A percentile compares a stretch with the other conserved stretches of the same genome.
Conservation (phyloP, 164 flowering plant species). For the Kalanchoe fedtschenkoi region DNA sequence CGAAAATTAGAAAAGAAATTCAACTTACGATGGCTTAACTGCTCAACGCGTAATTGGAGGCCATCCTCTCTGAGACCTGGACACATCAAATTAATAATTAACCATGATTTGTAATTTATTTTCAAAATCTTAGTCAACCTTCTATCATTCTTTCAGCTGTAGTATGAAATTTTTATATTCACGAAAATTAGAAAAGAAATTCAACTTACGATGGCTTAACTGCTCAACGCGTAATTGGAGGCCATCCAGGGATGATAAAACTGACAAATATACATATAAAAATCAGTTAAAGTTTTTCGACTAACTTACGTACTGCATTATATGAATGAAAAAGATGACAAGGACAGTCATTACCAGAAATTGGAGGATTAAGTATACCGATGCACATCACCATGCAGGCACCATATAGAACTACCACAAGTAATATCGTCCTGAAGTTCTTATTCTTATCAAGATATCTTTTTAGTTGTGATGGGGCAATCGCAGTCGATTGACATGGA, state of each 20-base stretch:
- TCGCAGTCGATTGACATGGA: constrained; percentile 16
- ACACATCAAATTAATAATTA: too few relatives aligned
- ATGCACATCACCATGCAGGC: constrained; percentile 43
- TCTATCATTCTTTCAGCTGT: too few relatives aligned
- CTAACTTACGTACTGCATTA: background rate
- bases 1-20: too few relatives aligned
- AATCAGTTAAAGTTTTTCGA: background rate
- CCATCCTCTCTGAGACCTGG: too few relatives aligned
- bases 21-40: too few relatives aligned
- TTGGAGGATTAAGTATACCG: constrained; percentile 59
- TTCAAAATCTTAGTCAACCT: too few relatives aligned
- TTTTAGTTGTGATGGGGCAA: constrained; percentile 23
- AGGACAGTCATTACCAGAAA: constrained; percentile 35
- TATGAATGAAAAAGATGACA: background rate
- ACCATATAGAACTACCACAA: constrained; percentile 48
- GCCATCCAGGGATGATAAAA: constrained; percentile 54
- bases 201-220: too few relatives aligned
- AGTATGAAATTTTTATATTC: background rate
- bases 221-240: constrained; percentile 33
- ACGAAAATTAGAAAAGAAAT: too few relatives aligned
- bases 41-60: too few relatives aligned
- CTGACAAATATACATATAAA: constrained; percentile 18
- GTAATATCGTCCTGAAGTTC: constrained; percentile 31
- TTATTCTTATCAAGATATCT: constrained; percentile 46
- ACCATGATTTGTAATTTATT: too few relatives aligned